A percentile compares a stretch with the other conserved stretches of the same genome.
phyloP scores from a whole-genome alignment of 345 rosid species.

The Euphorbia pulcherrima region DNA sequence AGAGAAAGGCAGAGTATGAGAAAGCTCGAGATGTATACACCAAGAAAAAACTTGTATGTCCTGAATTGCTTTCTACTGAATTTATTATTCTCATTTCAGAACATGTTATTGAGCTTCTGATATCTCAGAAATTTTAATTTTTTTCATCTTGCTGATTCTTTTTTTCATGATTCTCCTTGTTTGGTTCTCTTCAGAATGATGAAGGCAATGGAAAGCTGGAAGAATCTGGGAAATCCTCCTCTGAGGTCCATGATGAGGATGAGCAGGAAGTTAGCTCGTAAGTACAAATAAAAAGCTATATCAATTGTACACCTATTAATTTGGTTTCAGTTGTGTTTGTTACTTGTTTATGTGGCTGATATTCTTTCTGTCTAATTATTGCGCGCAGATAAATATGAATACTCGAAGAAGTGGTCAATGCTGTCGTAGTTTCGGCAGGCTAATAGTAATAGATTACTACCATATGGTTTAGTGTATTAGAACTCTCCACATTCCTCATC shows the following conservation, averaged over 20 bases:
- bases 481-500: not conserved
- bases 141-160: not conserved
- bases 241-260: conserved; percentile 28
- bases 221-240: conserved; percentile 23
- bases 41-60: conserved; percentile 20
- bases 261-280: conserved; percentile 37
- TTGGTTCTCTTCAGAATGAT: conserved; percentile 1
- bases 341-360: not conserved
- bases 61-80: not conserved
- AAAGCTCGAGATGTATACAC: conserved; percentile 27
- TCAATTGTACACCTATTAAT: not conserved
- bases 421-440: not conserved
- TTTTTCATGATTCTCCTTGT: not conserved
- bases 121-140: not conserved
- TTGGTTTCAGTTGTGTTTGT: no score
- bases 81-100: not conserved
- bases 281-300: conserved; percentile 11
- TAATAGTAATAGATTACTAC: no score
- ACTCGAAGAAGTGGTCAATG: not conserved
- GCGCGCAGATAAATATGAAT: not conserved
- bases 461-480: not conserved
- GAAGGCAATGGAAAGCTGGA: conserved; percentile 11
- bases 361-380: not conserved
- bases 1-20: conserved; percentile 38
- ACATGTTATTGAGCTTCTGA: not conserved